Conservation (phyloP, 139 green algal genomes). For the Tetraselmis chui region DNA sequence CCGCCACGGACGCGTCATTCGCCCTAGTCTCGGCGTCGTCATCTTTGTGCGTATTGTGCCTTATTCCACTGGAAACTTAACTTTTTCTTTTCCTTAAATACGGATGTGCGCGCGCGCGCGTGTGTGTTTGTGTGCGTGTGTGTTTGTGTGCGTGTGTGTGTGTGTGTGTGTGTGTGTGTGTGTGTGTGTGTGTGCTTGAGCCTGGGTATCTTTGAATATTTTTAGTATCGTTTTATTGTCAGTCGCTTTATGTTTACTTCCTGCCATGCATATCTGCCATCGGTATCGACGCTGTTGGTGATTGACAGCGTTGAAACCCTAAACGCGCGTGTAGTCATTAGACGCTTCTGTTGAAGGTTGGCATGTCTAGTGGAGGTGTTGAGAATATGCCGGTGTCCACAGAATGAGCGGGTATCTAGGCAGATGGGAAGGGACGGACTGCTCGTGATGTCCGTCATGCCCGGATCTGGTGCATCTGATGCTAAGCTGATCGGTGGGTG, state of each 20-base stretch:
- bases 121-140: not conserved
- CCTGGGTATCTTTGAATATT: too few relatives aligned
- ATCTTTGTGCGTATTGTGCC: conserved; percentile 34
- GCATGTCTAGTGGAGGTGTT: too few relatives aligned
- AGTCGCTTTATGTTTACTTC: too few relatives aligned
- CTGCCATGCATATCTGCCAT: not conserved
- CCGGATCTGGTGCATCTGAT: not conserved
- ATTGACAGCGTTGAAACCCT: too few relatives aligned
- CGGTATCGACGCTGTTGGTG: not conserved
- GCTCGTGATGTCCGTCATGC: not conserved
- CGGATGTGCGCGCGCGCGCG: not conserved
- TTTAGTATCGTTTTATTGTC: too few relatives aligned
- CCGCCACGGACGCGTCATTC: conserved; percentile 9
- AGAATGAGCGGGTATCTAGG: not conserved
- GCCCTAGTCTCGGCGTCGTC: conserved; percentile 82
- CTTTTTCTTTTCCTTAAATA: too few relatives aligned
- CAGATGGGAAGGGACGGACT: not conserved
- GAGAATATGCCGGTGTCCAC: not conserved
- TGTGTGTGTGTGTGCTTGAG: too few relatives aligned
- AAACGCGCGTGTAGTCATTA: too few relatives aligned
- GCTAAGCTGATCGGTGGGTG: not conserved
- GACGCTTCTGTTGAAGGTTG: too few relatives aligned
- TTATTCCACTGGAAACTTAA: too few relatives aligned
- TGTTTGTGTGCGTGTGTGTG: not conserved
- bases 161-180: too few relatives aligned